Percentiles rank a stretch among this genome's conserved stretches.
Conservation (phyloP, 164 flowering plant genomes). For the Hamamelis virginiana region DNA sequence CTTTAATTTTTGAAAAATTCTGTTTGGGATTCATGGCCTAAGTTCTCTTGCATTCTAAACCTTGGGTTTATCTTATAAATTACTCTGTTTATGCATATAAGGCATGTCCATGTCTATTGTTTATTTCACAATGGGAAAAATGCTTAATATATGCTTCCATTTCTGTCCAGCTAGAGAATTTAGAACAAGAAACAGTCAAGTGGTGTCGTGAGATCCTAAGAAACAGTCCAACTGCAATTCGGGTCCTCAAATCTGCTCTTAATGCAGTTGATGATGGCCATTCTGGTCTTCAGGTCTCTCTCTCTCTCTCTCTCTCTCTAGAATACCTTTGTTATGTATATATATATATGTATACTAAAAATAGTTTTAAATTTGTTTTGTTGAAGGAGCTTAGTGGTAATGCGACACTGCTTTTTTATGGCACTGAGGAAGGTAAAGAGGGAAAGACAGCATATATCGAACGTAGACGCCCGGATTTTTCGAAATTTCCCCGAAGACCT, state of each 20-base stretch:
- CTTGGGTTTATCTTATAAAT: too few species aligned
- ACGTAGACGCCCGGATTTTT: slow-evolving; percentile 72
- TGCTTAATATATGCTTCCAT: neutral
- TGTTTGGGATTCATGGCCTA: too few species aligned
- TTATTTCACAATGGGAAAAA: too few species aligned
- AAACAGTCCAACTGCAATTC: slow-evolving; percentile 89
- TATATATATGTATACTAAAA: neutral
- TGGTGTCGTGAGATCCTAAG: slow-evolving; percentile 94
- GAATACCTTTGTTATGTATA: too few species aligned
- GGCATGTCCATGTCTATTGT: too few species aligned
- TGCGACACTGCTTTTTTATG: slow-evolving; percentile 86
- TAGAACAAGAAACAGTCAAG: slow-evolving; percentile 82
- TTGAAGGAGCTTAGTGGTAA: slow-evolving; percentile 73
- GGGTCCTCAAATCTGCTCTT: slow-evolving; percentile 82
- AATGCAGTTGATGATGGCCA: slow-evolving; percentile 98
- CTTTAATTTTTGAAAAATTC: too few species aligned
- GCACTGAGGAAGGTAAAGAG: slow-evolving; percentile 87
- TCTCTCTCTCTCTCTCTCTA: neutral
- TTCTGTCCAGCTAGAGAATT: slow-evolving; percentile 53
- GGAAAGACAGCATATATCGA: slow-evolving; percentile 81
- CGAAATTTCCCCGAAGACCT: slow-evolving; percentile 74
- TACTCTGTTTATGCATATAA: too few species aligned
- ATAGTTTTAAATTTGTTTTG: neutral
- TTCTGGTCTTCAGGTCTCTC: slow-evolving; percentile 83
- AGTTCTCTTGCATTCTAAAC: too few species aligned